These are phyloP conservation scores for Myxozyma lipomycoides DNA, from an alignment of 805 yeast species.

Conservation along the genomic window DNA sequence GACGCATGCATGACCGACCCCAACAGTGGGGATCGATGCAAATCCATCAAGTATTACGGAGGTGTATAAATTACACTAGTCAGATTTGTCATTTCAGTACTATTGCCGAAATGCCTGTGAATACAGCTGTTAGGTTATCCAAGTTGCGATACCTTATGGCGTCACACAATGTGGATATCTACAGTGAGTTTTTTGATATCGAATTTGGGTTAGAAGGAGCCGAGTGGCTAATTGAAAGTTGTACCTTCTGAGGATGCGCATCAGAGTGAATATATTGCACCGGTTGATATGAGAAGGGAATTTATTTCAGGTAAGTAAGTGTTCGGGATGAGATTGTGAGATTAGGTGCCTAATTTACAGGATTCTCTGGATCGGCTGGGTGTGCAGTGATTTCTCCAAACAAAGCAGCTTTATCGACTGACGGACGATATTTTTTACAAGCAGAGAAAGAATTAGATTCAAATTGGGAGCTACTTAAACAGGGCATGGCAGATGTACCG, in stretches of 20 bases:
- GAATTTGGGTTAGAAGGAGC: not conserved
- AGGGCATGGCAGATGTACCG: conserved; percentile 64
- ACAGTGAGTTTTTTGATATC: conserved; percentile 38
- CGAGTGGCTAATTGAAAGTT: conserved; percentile 29
- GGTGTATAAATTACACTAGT: too few relatives aligned
- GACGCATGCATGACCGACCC: too few relatives aligned
- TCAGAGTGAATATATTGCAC: conserved; percentile 82
- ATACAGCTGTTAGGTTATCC: conserved; percentile 45
- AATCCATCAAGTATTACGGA: too few relatives aligned
- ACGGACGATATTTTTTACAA: conserved; percentile 91
- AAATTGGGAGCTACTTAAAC: conserved; percentile 77
- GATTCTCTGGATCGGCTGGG: conserved; percentile 90
- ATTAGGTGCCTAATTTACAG: not conserved
- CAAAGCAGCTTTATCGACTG: conserved; percentile 81
- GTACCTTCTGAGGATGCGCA: conserved; percentile 92
- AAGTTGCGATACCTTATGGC: conserved; percentile 63
- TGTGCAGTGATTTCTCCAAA: conserved; percentile 72
- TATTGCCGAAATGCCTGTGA: too few relatives aligned
- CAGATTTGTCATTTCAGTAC: too few relatives aligned
- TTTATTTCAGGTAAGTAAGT: conserved; percentile 59
- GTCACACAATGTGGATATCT: conserved; percentile 60
- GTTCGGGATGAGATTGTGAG: not conserved
- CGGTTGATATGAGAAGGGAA: conserved; percentile 75
- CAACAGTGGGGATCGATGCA: too few relatives aligned
- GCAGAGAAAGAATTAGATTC: conserved; percentile 77